These are phyloP conservation scores for Bacidia rubella DNA, from an alignment of 495 filamentous ascomycete genomes.

Conservation along the genomic window DNA sequence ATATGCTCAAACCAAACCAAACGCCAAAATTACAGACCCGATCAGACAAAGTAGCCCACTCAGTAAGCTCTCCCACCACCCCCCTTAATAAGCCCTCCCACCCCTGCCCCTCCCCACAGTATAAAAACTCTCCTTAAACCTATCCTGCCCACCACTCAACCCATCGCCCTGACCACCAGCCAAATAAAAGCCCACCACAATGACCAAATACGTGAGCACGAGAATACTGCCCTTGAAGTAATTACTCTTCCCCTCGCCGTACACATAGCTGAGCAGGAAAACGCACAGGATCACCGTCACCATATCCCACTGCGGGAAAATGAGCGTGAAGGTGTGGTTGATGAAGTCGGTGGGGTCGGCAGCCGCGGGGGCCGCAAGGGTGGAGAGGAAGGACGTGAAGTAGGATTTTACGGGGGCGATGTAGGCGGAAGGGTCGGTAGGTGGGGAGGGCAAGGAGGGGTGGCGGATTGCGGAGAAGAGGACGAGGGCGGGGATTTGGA, in stretches of 20 bases:
- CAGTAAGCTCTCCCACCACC: too few relatives aligned
- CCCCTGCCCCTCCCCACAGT: constrained; percentile 31
- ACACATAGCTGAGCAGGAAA: constrained; percentile 93
- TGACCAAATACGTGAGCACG: constrained; percentile 83
- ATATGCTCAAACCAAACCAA: too few relatives aligned
- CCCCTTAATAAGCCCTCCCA: constrained; percentile 14
- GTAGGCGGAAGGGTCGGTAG: constrained; percentile 8
- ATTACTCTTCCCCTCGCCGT: constrained; percentile 83
- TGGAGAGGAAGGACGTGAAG: too few relatives aligned
- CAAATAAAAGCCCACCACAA: constrained; percentile 84
- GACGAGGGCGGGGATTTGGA: constrained; percentile 89
- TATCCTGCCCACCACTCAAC: constrained; percentile 43
- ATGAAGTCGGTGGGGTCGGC: constrained; percentile 45
- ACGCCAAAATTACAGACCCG: too few relatives aligned
- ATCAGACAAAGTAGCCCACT: too few relatives aligned
- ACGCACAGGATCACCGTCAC: constrained; percentile 95
- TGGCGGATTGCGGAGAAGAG: constrained; percentile 60
- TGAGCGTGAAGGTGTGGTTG: constrained; percentile 73
- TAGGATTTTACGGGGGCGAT: too few relatives aligned
- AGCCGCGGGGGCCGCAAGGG: too few relatives aligned
- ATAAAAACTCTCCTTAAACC: constrained; percentile 42
- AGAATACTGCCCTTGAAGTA: constrained; percentile 77
- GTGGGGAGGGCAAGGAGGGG: constrained; percentile 17
- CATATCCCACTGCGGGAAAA: constrained; percentile 99
- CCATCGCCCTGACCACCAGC: constrained; percentile 53